Evolutionary conservation across 305 asterid genomes (phyloP).

Genomic region (Rubia peregrina): DNA sequence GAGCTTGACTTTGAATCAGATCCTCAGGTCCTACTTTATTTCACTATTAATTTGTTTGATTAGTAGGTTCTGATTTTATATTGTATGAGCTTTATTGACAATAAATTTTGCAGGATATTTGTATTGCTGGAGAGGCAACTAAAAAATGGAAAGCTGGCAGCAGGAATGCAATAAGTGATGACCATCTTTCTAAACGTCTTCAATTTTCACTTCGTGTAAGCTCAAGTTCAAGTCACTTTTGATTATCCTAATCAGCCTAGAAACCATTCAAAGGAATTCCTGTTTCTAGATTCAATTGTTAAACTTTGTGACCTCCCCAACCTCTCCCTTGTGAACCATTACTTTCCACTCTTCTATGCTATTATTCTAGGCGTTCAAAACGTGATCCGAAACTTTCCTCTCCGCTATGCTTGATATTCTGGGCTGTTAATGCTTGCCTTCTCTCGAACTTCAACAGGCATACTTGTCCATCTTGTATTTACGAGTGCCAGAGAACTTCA

Average conservation of each 20-base stretch:
- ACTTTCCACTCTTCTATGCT: not conserved
- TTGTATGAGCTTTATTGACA: slow-evolving; percentile 20
- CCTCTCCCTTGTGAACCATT: not conserved
- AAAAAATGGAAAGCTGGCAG: slow-evolving; percentile 25
- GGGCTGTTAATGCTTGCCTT: slow-evolving; percentile 20
- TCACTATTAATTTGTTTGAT: slow-evolving; percentile 10
- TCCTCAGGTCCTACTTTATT: slow-evolving; percentile 52
- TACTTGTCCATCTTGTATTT: slow-evolving; percentile 78
- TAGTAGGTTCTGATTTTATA: slow-evolving; percentile 7
- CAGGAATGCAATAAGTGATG: slow-evolving; percentile 36
- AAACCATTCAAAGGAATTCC: not conserved
- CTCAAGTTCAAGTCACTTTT: slow-evolving; percentile 28
- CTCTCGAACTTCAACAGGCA: slow-evolving; percentile 49
- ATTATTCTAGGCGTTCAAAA: slow-evolving; percentile 6
- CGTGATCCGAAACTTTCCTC: not conserved
- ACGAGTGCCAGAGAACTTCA: slow-evolving; percentile 48
- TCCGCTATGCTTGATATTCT: slow-evolving; percentile 4
- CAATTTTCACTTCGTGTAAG: slow-evolving; percentile 83
- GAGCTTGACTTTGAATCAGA: slow-evolving; percentile 88
- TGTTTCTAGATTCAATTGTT: not conserved
- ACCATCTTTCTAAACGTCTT: slow-evolving; percentile 76
- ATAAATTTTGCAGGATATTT: slow-evolving; percentile 62
- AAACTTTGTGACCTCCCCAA: not conserved
- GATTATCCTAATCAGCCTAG: not conserved
- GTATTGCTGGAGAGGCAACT: slow-evolving; percentile 35